Evolutionary conservation across 352 stramenopile genomes (phyloP).

Genomic region (Pythium dissimile): DNA sequence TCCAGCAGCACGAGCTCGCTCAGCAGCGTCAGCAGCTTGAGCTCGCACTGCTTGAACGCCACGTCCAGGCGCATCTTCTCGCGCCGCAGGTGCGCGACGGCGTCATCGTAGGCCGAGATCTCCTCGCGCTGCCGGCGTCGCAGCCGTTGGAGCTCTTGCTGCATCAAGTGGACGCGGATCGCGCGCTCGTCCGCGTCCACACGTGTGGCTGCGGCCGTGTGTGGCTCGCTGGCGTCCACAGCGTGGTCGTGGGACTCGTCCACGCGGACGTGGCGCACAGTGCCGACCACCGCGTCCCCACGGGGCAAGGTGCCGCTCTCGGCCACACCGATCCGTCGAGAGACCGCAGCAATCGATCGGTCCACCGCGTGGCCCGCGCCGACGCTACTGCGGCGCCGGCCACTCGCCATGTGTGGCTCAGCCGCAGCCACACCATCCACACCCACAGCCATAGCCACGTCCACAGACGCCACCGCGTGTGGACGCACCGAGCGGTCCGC

Average conservation of each 20-base stretch:
- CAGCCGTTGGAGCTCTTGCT: constrained; percentile 67
- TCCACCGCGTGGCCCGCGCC: too few species aligned
- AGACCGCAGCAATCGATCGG: constrained; percentile 14
- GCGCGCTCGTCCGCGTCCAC: constrained; percentile 44
- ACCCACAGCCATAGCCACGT: too few species aligned
- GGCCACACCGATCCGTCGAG: not conserved
- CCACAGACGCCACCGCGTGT: constrained; percentile 27
- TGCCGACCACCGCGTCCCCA: too few species aligned
- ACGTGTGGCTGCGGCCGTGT: not conserved
- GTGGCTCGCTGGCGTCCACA: too few species aligned
- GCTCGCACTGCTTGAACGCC: constrained; percentile 87
- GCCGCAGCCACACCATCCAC: not conserved
- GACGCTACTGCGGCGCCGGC: constrained; percentile 2
- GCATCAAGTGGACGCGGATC: constrained; percentile 49
- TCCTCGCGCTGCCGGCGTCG: constrained; percentile 60
- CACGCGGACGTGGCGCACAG: constrained; percentile 17
- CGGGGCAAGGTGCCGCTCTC: not conserved
- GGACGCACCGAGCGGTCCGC: constrained; percentile 46
- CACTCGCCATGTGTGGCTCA: not conserved
- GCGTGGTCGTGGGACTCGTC: not conserved
- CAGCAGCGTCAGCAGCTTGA: constrained; percentile 83
- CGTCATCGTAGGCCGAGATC: constrained; percentile 80
- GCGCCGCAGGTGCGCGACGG: constrained; percentile 83
- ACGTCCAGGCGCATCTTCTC: constrained; percentile 86
- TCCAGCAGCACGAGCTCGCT: constrained; percentile 88